phyloP scores from a whole-genome alignment of 768 basidiomycete species.

The Gymnopilus dilepis region DNA sequence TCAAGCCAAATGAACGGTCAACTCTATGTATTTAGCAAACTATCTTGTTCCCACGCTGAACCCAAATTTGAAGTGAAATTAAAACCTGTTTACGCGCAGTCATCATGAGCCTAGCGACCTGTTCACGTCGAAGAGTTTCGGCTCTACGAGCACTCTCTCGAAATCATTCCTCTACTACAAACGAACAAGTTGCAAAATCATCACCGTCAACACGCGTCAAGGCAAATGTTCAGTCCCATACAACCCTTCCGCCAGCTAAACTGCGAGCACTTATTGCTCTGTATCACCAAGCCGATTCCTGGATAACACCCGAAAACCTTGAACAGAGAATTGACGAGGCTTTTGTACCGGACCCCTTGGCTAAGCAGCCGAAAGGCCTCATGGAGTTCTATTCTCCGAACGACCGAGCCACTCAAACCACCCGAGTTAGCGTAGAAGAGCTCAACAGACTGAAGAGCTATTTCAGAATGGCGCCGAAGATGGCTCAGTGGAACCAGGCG shows the following conservation, averaged over 20 bases:
- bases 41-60: not conserved
- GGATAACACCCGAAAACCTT: slow-evolving; percentile 76
- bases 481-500: slow-evolving; percentile 41
- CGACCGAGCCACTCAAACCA: not conserved
- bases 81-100: not conserved
- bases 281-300: slow-evolving; percentile 76
- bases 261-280: slow-evolving; percentile 77
- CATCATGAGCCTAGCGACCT: slow-evolving; percentile 25
- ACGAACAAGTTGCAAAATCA: slow-evolving; percentile 3
- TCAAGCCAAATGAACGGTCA: no score
- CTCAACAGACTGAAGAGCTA: slow-evolving; percentile 24
- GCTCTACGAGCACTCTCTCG: slow-evolving; percentile 17
- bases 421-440: slow-evolving; percentile 19
- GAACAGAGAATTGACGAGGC: slow-evolving; percentile 66
- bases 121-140: slow-evolving; percentile 19
- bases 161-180: slow-evolving; percentile 19
- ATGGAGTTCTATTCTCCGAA: not conserved
- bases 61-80: slow-evolving; percentile 1
- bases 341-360: slow-evolving; percentile 45
- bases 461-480: slow-evolving; percentile 38
- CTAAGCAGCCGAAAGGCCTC: not conserved
- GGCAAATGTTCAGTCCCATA: slow-evolving; percentile 30
- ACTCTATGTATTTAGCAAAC: no score
- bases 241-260: slow-evolving; percentile 56
- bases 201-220: slow-evolving; percentile 20